Evolutionary conservation across 306 rosid genomes (phyloP).

Genomic region (Prunus mume): DNA sequence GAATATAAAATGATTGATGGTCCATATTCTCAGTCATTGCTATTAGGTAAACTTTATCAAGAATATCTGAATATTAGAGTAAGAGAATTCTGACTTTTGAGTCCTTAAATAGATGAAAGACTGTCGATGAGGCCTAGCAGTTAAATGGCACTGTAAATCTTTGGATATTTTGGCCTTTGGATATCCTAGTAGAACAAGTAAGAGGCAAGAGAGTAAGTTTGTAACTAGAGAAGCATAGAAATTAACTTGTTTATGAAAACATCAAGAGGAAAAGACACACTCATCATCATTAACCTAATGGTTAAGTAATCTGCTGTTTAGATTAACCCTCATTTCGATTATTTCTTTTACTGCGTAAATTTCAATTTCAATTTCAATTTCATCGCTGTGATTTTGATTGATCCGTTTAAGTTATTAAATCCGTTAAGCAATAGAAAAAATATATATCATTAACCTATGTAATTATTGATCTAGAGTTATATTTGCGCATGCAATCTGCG

Average conservation of each 20-base stretch:
- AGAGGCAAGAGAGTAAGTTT: background rate
- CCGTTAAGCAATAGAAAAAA: background rate
- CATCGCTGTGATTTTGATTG: background rate
- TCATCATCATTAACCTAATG: too few species aligned
- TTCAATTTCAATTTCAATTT: background rate
- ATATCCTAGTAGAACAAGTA: background rate
- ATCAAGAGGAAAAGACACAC: too few species aligned
- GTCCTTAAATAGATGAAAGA: background rate
- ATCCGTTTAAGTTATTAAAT: background rate
- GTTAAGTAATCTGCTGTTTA: too few species aligned
- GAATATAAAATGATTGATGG: too few species aligned
- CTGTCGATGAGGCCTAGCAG: background rate
- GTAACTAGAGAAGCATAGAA: background rate
- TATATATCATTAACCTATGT: rapidly evolving
- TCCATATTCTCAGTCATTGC: too few species aligned
- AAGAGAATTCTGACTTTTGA: too few species aligned
- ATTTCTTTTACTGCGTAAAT: background rate
- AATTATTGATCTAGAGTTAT: background rate
- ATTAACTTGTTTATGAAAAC: background rate
- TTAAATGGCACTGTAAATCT: background rate
- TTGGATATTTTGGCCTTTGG: background rate
- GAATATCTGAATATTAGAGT: too few species aligned
- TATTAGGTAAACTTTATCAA: too few species aligned
- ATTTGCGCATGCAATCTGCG: background rate
- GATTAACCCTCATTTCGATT: too few species aligned